These are phyloP conservation scores for Trichoderma guizhouense DNA, from an alignment of 2,329 filamentous ascomycete genomes.

Conservation along the genomic window DNA sequence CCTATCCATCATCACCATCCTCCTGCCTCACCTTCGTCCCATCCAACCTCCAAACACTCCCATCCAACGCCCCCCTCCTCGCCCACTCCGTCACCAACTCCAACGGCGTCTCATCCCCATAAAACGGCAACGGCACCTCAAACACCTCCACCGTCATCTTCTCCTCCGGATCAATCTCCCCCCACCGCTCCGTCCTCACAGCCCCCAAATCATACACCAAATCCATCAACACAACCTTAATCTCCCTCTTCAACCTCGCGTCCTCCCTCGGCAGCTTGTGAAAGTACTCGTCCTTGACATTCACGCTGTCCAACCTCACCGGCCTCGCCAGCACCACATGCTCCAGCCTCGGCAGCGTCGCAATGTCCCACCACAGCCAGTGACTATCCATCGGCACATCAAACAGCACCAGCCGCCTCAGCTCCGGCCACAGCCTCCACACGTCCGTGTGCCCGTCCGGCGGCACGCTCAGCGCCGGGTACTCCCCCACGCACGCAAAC, in stretches of 20 bases:
- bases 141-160: constrained; percentile 39
- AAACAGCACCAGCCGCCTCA: constrained; percentile 43
- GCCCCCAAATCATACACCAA: constrained; percentile 25
- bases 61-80: constrained; percentile 38
- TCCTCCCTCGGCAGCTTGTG: constrained; percentile 31
- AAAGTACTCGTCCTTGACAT: constrained; percentile 43
- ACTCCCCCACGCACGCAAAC: constrained; percentile 46
- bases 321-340: constrained; percentile 43
- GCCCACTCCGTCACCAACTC: constrained; percentile 38
- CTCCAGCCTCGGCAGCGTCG: constrained; percentile 35
- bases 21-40: constrained; percentile 19
- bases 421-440: constrained; percentile 43
- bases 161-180: constrained; percentile 35
- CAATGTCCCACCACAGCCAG: constrained; percentile 40
- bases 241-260: constrained; percentile 26
- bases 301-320: constrained; percentile 30
- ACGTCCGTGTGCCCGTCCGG: constrained; percentile 34
- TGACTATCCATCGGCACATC: constrained; percentile 36
- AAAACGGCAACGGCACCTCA: constrained; percentile 39
- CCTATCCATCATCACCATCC: background rate
- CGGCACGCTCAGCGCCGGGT: constrained; percentile 39
- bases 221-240: constrained; percentile 35
- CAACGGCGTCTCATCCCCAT: constrained; percentile 35
- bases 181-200: constrained; percentile 31
- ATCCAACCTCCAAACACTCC: constrained; percentile 38